Base-by-base conservation (phyloP, 306 rosid genomes). In the Inga leiocalycina region DNA sequence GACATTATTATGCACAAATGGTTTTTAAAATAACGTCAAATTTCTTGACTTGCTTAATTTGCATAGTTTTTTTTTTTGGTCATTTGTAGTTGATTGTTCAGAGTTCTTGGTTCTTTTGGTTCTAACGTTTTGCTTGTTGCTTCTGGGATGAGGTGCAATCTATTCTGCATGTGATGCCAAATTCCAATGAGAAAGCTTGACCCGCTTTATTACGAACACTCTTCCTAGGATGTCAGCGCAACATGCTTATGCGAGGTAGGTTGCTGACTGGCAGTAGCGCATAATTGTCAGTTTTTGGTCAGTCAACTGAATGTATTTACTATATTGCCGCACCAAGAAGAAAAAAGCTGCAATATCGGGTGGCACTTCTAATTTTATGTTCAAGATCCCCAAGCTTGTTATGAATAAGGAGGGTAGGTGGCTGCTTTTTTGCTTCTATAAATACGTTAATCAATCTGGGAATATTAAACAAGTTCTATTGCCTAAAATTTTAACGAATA, bases 101-200 rank as follows among this genome's bases (percentile, higher is more conserved):
- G 43, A 39, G 43, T 39, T 39, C 19, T 54, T 54, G 19, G 7
- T 20, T 56, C n/a, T 56, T 22, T 13, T 27, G 11, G 8, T 30
- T 48, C 61, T 73, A 48, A 73, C 56, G 24, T 24, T 27, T 73
- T 48, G 22, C 77, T 11, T 51, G 24, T 46, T 72, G 77, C 22
- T 72, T 43, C 14, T 46, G 77, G 49, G 76, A 54, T 72, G 61
- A 46, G 61, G 61, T 24, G 35, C 43, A 27, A 48, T 27, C 22
- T 35, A 27, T 24, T 61, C 77, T 46, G 10, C 61, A 1, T 14
- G 54, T 73, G 77, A 73, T 73, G 77, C 43, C 77, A 73, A 27
- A 46, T 45, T 46, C 19, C 76, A 72, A 12, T 46, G 59, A 72
- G 76, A 72, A 54, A 46, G 76, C 76, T 24, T 45, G 41, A 15